Base-by-base conservation (phyloP, 106 monocot species). In the Platanthera zijinensis region DNA sequence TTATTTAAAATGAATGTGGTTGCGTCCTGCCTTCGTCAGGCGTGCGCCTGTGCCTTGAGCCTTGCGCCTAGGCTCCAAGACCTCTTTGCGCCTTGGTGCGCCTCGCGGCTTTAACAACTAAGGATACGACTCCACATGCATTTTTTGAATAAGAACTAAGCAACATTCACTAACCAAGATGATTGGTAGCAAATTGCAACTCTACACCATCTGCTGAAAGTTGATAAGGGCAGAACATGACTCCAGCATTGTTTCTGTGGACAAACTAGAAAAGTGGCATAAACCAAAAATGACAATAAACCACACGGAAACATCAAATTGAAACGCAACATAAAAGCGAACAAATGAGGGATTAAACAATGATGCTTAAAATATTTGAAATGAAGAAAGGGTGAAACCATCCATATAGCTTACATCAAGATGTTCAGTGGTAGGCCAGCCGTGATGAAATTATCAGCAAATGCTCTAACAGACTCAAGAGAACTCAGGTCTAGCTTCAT, bases 191-290 rank as follows among this genome's bases (percentile, higher is more conserved):
- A 72, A 97, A 97, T 14, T 93, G 93, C 89, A 91, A 84, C 77
- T 97, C 97, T 5, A 94, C 77, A 19, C 90, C 90, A 79, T 97
- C 94, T 51, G 89, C 87, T 28, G 93, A 87, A 25, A 81, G 75
- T 47, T 81, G 75, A 49, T 64, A 70, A 30, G 80, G 80, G 48
- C 80, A 81, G 68, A 81, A 94, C 91, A 94, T 93, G 25, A 93
- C 83, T 10, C 97, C 97, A 1, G 97, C 97, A 76, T 97, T 97
- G 77, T 97, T 97, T 87, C 96, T 97, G 85, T 2, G 81, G 30
- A 56, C 17, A 69, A n/a, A 30, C 10, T 30, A 30, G 30, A 22
- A 66, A 12, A 66, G 10, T 66, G 28, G 11, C 5, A 39, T 57
- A 5, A 21, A 2, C 9, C n/a, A 45, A 5, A 12, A 0, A 8